Conservation (phyloP, 192 early-diverging fungal genomes). For the Entomortierella parvispora region DNA sequence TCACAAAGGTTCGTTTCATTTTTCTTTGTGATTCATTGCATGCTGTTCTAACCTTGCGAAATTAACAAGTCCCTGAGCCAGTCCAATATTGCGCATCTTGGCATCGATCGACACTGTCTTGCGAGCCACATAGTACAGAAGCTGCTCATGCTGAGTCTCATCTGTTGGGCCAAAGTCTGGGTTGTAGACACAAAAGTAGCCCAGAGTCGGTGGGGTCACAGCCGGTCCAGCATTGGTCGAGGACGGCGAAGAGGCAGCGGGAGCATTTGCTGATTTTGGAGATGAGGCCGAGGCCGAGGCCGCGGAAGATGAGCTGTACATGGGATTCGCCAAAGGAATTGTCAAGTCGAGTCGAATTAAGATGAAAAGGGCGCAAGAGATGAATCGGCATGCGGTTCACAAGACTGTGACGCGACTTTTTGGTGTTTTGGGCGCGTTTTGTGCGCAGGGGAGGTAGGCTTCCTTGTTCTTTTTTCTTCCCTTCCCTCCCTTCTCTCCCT, state of each 20-base stretch:
- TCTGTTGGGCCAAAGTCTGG: slow-evolving; percentile 71
- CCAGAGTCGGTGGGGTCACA: slow-evolving; percentile 58
- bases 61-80: slow-evolving; percentile 76
- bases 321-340: not conserved
- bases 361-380: no score
- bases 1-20: not conserved
- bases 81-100: slow-evolving; percentile 78
- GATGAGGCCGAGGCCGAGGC: slow-evolving; percentile 10
- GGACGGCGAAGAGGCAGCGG: slow-evolving; percentile 10
- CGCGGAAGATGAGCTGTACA: slow-evolving; percentile 26
- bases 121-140: slow-evolving; percentile 78
- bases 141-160: slow-evolving; percentile 79
- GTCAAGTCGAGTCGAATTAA: no score
- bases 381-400: no score
- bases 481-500: no score
- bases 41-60: slow-evolving; percentile 74
- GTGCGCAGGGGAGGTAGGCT: no score
- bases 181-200: slow-evolving; percentile 82
- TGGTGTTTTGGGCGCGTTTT: no score
- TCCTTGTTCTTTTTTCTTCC: no score
- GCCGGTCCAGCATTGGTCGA: slow-evolving; percentile 27
- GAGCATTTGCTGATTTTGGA: not conserved
- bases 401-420: no score
- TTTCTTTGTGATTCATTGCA: slow-evolving; percentile 1
- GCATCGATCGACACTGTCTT: slow-evolving; percentile 75